A percentile compares a stretch with the other conserved stretches of the same genome.
Conservation (phyloP, 805 yeast species). For the Wickerhamomyces bovis region DNA sequence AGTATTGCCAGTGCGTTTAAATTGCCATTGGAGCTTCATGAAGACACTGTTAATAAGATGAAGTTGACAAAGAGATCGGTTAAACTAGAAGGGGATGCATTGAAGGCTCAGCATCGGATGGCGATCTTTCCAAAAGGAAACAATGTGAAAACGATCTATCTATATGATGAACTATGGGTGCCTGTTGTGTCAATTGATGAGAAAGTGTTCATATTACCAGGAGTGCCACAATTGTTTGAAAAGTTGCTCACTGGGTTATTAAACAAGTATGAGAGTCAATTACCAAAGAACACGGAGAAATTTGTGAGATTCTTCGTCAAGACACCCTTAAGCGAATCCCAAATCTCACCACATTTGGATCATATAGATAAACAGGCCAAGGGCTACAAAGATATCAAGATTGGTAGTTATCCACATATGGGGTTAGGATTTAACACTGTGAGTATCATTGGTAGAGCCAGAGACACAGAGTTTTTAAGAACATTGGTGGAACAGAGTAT, state of each 20-base stretch:
- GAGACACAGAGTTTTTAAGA: slow-evolving; percentile 32
- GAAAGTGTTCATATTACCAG: slow-evolving; percentile 72
- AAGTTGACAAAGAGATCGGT: slow-evolving; percentile 33
- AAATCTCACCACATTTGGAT: slow-evolving; percentile 58
- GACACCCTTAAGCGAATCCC: slow-evolving; percentile 57
- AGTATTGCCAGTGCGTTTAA: slow-evolving; percentile 62
- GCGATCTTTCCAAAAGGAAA: slow-evolving; percentile 58
- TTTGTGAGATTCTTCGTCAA: slow-evolving; percentile 51
- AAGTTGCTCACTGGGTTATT: slow-evolving; percentile 42
- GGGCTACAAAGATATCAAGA: slow-evolving; percentile 41
- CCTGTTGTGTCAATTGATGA: slow-evolving; percentile 68
- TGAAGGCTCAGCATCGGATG: slow-evolving; percentile 66
- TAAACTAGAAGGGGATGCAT: slow-evolving; percentile 35
- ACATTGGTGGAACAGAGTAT: slow-evolving; percentile 42
- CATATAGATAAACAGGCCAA: slow-evolving; percentile 39
- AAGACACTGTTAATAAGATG: slow-evolving; percentile 58
- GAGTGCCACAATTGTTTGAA: slow-evolving; percentile 72
- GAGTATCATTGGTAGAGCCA: slow-evolving; percentile 59
- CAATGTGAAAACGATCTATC: slow-evolving; percentile 40
- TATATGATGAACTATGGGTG: slow-evolving; percentile 64
- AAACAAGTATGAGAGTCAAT: slow-evolving; percentile 20
- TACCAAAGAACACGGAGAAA: slow-evolving; percentile 12
- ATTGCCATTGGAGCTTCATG: slow-evolving; percentile 45
- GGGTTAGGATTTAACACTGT: slow-evolving; percentile 59
- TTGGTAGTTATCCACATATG: slow-evolving; percentile 85